These are phyloP conservation scores for Suillus placidus DNA, from an alignment of 768 basidiomycete genomes.

Conservation along the genomic window DNA sequence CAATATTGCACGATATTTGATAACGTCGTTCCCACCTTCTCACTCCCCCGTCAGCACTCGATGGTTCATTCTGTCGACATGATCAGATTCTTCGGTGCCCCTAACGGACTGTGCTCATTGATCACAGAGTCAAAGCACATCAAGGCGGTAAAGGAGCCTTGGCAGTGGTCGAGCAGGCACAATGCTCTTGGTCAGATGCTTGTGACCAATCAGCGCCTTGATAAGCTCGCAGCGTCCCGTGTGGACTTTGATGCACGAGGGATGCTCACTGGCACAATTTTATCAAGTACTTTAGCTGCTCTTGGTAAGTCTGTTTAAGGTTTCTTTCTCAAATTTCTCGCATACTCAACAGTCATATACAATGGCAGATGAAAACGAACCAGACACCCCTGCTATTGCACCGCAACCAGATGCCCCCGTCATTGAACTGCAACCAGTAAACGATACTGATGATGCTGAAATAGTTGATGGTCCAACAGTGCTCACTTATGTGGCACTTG, in stretches of 20 bases:
- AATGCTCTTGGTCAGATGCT: not conserved
- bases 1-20: not conserved
- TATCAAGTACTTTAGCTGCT: not conserved
- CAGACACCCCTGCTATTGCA: not conserved
- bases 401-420: not conserved
- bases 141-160: not conserved
- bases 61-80: not conserved
- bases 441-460: not conserved
- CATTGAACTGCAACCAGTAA: not conserved
- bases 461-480: not conserved
- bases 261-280: slow-evolving; percentile 16
- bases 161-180: not conserved
- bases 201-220: not conserved
- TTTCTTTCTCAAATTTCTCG: not conserved
- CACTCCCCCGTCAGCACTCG: not conserved
- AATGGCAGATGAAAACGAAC: not conserved
- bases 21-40: not conserved
- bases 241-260: not conserved
- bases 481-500: not conserved
- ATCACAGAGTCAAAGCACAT: not conserved
- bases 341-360: not conserved
- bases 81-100: not conserved
- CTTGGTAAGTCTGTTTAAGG: not conserved
- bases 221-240: not conserved
- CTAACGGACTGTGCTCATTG: not conserved